Conservation (phyloP, 441 rosid genomes). For the Metrosideros polymorpha region DNA sequence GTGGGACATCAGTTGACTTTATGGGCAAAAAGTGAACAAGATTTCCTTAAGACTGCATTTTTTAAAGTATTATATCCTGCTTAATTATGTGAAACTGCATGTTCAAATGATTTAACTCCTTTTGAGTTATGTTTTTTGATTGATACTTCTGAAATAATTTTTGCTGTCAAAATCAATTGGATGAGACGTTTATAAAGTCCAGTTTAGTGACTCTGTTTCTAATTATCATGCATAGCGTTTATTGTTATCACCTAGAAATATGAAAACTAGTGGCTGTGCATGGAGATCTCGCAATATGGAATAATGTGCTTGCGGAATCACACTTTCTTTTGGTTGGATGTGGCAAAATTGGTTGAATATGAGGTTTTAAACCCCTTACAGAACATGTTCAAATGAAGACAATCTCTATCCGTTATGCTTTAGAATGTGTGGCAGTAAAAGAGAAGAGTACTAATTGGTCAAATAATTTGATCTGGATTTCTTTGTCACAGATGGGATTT, state of each 20-base stretch:
- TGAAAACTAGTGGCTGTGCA: background rate
- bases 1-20: background rate
- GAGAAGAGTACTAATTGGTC: background rate
- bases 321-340: background rate
- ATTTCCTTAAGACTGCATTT: background rate
- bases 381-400: background rate
- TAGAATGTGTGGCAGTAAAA: background rate
- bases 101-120: background rate
- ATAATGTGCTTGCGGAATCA: background rate
- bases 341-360: background rate
- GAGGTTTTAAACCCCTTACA: background rate
- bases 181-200: background rate
- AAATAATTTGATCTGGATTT: background rate
- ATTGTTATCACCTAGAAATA: background rate
- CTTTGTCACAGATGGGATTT: slow-evolving; percentile 60
- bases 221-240: background rate
- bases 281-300: background rate
- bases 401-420: background rate
- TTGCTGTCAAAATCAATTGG: background rate
- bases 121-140: background rate
- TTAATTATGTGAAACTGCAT: background rate
- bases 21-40: background rate
- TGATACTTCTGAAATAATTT: background rate
- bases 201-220: background rate
- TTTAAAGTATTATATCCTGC: background rate